A percentile compares a stretch with the other conserved stretches of the same genome.
These are phyloP conservation scores for Xylaria sp. DNA, from an alignment of 2,329 filamentous ascomycete genomes.

Conservation along the genomic window DNA sequence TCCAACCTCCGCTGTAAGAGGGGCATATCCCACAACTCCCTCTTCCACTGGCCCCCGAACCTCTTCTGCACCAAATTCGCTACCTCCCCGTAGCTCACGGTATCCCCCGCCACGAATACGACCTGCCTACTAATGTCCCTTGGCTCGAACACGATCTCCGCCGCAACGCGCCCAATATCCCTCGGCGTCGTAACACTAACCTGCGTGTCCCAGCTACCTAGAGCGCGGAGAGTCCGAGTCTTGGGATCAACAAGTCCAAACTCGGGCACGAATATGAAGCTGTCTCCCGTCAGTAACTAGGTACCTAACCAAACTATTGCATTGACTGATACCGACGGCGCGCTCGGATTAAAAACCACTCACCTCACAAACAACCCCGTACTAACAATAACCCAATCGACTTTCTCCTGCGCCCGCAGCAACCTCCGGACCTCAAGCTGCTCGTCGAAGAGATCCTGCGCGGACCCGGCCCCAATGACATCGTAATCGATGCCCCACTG, in stretches of 20 bases:
- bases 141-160: conserved; percentile 63
- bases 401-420: conserved; percentile 59
- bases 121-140: conserved; percentile 51
- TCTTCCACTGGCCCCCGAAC: conserved; percentile 54
- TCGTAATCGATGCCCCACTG: conserved; percentile 82
- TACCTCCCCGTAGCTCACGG: conserved; percentile 61
- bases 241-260: conserved; percentile 71
- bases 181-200: conserved; percentile 71
- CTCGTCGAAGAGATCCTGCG: conserved; percentile 75
- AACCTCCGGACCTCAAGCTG: conserved; percentile 68
- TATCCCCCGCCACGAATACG: conserved; percentile 66
- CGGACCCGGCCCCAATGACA: conserved; percentile 65
- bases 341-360: conserved; percentile 3
- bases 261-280: conserved; percentile 71
- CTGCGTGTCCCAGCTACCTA: conserved; percentile 70
- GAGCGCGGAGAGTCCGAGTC: conserved; percentile 58
- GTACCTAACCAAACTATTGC: not conserved
- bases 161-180: conserved; percentile 72
- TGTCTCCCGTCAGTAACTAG: conserved; percentile 47
- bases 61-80: conserved; percentile 60
- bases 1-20: conserved; percentile 55
- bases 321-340: too few relatives aligned
- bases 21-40: conserved; percentile 58
- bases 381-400: conserved; percentile 73
- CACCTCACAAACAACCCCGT: conserved; percentile 70